Percentiles rank a stretch among this genome's conserved stretches.
Evolutionary conservation across 176 grass and related monocot genomes (phyloP).

Genomic region (Phoenix dactylifera): DNA sequence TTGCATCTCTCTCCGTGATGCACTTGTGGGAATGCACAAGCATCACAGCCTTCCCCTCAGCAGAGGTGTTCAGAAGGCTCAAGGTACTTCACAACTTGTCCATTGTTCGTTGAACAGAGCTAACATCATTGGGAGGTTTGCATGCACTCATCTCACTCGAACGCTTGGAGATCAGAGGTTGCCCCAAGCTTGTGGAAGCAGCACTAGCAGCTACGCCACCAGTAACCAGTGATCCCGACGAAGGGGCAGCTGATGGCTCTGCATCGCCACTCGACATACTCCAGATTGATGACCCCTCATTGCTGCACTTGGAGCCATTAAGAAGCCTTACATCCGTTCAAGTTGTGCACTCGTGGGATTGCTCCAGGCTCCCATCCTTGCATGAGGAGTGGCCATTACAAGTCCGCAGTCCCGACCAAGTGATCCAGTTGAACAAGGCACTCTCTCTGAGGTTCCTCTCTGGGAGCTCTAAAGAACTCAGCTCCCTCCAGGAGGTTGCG

Average conservation of each 20-base stretch:
- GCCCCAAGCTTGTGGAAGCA: neutral
- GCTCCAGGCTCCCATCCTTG: neutral
- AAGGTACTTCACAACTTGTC: neutral
- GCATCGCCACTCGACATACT: constrained; percentile 18
- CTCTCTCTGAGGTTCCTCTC: constrained; percentile 1
- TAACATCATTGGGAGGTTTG: constrained; percentile 6
- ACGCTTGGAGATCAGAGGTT: neutral
- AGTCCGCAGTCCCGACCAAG: neutral
- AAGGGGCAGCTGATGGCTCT: neutral
- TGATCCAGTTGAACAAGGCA: neutral
- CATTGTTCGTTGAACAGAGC: neutral
- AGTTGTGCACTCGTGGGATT: neutral
- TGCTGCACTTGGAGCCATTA: constrained; percentile 25
- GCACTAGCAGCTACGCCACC: neutral
- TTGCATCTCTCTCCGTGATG: constrained; percentile 2
- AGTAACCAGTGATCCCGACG: too few species aligned
- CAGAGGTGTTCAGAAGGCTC: constrained; percentile 1
- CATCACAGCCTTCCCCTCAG: constrained; percentile 2
- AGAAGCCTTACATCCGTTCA: constrained; percentile 12
- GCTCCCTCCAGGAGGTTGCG: too few species aligned
- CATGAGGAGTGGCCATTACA: constrained; percentile 16
- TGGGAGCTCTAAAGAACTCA: neutral
- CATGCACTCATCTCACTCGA: neutral
- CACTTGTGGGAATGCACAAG: neutral
- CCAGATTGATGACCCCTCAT: constrained; percentile 16